Evolutionary conservation across 805 yeast species (phyloP), one percentile per base, ranked within the genome.

Genomic region (Metschnikowia sp.): DNA sequence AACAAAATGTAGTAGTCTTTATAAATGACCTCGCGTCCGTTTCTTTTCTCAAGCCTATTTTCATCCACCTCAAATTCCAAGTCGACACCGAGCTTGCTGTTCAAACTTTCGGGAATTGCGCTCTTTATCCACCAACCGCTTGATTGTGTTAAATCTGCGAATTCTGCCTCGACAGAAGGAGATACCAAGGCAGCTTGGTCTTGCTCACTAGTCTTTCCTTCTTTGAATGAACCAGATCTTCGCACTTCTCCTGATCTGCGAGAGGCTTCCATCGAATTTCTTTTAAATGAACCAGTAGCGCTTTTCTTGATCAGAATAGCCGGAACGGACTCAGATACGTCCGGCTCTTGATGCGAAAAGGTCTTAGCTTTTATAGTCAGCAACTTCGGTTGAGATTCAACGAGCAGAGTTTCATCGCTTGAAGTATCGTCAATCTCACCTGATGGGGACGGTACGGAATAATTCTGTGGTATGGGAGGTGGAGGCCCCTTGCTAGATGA

Each of bases 1-100:
- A 82, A 84, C 36, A 90, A 65, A 11, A 89, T 72, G 60, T 88
- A 88, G 53, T 86, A 82, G 53, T 85, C 90, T 45, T 85, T 74
- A 52, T 78, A 71, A 4, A 73, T 66, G 7, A 76, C 66, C 2
- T 51, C 53, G 36, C 81, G 68, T 22, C 79, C 79, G 10, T 80
- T 79, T 54, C 96, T 78, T 58, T 85, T 86, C 11, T 54, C 54
- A 8, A 84, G 67, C 11, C 60, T 59, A 48, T 75, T 69, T 28
- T 80, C 78, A 47, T 89, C 96, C 19, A 82, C 76, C 62, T 89
- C 96, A 61, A 65, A 81, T 13, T 79, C 69, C 30, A 83, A 60
- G 18, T 83, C 86, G 36, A 64, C 70, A 2, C 78, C 77, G 18
- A 68, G 63, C 42, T 66, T 69, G 1, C 62, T 29, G 2, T 68